These are phyloP conservation scores for Monosporozyma servazzii DNA, from an alignment of 805 yeast species.

Conservation along the genomic window DNA sequence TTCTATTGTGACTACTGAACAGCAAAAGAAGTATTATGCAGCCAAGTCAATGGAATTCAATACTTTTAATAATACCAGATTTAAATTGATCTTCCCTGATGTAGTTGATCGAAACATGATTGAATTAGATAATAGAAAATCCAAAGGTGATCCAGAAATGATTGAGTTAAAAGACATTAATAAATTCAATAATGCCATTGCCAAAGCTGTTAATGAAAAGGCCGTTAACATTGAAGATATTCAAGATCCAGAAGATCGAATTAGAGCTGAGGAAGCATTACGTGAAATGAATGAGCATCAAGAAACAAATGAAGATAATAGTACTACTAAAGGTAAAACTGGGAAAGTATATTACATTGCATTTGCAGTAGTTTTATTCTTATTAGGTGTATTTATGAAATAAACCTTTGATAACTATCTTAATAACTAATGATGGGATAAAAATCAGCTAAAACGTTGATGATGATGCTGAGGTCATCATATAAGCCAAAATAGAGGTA, in stretches of 20 bases:
- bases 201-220: conserved; percentile 25
- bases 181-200: conserved; percentile 16
- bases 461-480: background rate
- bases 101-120: conserved; percentile 31
- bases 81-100: conserved; percentile 63
- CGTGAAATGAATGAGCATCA: conserved; percentile 6
- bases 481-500: background rate
- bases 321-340: conserved; percentile 5
- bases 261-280: conserved; percentile 36
- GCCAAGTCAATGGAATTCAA: conserved; percentile 53
- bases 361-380: conserved; percentile 28
- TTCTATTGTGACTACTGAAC: conserved; percentile 55
- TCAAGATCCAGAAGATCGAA: conserved; percentile 62
- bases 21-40: conserved; percentile 49
- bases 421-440: background rate
- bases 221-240: conserved; percentile 33
- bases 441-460: background rate
- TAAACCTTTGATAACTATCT: conserved; percentile 3
- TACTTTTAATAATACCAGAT: conserved; percentile 44
- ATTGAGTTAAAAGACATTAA: conserved; percentile 4
- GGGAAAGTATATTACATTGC: conserved; percentile 22
- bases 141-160: conserved; percentile 6
- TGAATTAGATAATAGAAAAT: conserved; percentile 18
- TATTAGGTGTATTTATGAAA: conserved; percentile 27
- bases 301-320: conserved; percentile 3